Evolutionary conservation across 2,329 filamentous ascomycete species (phyloP).

Genomic region (Botrytis galanthina): DNA sequence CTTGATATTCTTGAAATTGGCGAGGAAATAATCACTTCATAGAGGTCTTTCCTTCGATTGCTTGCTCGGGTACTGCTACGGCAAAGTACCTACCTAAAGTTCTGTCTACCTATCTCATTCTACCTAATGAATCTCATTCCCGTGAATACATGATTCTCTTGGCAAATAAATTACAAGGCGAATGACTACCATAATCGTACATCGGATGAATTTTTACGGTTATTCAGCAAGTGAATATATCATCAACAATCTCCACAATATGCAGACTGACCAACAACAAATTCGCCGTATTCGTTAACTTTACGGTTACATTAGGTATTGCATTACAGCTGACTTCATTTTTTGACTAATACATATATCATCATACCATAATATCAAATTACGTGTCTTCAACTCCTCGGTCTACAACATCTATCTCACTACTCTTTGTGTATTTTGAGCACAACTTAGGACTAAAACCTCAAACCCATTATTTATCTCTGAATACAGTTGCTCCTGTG

Average conservation of each 20-base stretch:
- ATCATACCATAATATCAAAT: neutral
- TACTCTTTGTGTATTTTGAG: neutral
- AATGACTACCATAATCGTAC: neutral
- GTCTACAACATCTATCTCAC: neutral
- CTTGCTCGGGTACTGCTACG: neutral
- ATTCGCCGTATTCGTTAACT: too few relatives aligned
- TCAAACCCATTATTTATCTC: neutral
- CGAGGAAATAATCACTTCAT: neutral
- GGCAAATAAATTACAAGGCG: too few relatives aligned
- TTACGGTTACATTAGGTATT: fast-evolving
- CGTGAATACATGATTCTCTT: neutral
- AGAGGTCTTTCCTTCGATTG: neutral
- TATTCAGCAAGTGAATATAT: neutral
- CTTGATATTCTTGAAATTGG: neutral
- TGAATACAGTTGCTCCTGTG: fast-evolving
- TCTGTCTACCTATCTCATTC: neutral
- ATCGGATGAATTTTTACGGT: neutral
- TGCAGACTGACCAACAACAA: neutral
- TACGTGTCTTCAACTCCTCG: neutral
- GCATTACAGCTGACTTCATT: neutral
- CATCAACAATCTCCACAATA: neutral
- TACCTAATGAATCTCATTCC: neutral
- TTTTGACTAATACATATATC: neutral
- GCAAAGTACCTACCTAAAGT: too few relatives aligned
- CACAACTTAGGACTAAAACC: fast-evolving